Percentiles rank a stretch among this genome's conserved stretches.
These are phyloP conservation scores for Russula sp. DNA, from an alignment of 768 basidiomycete species.

Conservation along the genomic window DNA sequence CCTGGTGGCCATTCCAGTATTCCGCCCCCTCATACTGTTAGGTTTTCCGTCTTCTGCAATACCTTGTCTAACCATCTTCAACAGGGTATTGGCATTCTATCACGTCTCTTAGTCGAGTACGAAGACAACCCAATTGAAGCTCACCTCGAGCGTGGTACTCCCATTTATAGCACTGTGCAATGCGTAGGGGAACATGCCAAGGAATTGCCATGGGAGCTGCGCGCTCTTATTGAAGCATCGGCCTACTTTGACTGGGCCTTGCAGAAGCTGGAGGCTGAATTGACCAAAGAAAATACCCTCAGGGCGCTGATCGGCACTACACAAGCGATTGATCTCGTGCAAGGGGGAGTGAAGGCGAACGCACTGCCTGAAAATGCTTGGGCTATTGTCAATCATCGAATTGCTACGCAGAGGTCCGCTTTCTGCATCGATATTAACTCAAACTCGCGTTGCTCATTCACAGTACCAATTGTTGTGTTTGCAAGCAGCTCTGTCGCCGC, in stretches of 20 bases:
- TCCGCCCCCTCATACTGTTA: constrained; percentile 74
- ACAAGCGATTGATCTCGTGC: constrained; percentile 37
- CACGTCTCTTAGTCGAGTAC: constrained; percentile 30
- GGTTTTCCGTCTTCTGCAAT: constrained; percentile 13
- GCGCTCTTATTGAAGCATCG: constrained; percentile 28
- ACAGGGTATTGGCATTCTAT: constrained; percentile 69
- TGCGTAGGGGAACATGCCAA: constrained; percentile 42
- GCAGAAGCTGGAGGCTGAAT: constrained; percentile 31
- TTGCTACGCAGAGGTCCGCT: constrained; percentile 32
- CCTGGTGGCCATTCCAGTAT: constrained; percentile 84
- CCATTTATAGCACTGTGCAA: constrained; percentile 33
- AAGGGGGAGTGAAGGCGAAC: constrained; percentile 41
- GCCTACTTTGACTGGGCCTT: constrained; percentile 31
- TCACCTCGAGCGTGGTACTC: constrained; percentile 31
- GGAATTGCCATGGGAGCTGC: constrained; percentile 31
- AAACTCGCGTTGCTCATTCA: not conserved
- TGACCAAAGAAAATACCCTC: constrained; percentile 28
- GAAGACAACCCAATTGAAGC: constrained; percentile 20
- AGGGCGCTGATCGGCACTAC: constrained; percentile 31
- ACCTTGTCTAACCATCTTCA: not conserved
- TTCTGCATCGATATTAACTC: not conserved
- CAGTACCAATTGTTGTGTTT: not conserved
- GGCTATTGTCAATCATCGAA: constrained; percentile 29
- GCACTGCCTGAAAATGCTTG: constrained; percentile 40
- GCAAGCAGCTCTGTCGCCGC: constrained; percentile 30